A percentile compares a stretch with the other conserved stretches of the same genome.
phyloP scores from a whole-genome alignment of 2,329 filamentous ascomycete species.

The Emmonsiellopsis sp. region DNA sequence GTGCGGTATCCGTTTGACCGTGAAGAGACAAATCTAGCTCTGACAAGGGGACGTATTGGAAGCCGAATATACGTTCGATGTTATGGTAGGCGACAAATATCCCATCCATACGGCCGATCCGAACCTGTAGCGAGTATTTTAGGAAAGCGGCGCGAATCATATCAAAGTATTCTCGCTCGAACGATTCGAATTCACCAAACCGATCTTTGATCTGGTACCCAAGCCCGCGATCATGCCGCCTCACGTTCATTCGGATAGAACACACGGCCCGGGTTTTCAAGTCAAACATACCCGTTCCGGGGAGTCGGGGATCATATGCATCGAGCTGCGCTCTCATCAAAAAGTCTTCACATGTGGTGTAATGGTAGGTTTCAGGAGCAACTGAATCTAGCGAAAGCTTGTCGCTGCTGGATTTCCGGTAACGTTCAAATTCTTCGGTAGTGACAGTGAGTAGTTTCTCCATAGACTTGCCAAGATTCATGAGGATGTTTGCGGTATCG shows the following conservation, averaged over 20 bases:
- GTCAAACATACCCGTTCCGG: conserved; percentile 90
- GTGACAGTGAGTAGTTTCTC: conserved; percentile 86
- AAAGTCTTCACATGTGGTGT: conserved; percentile 76
- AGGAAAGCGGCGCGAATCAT: conserved; percentile 92
- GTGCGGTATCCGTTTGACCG: conserved; percentile 53
- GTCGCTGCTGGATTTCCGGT: conserved; percentile 59
- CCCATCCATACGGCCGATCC: conserved; percentile 96
- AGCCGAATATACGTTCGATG: conserved; percentile 88
- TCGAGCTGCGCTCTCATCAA: conserved; percentile 94
- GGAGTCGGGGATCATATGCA: conserved; percentile 74
- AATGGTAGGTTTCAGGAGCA: conserved; percentile 74
- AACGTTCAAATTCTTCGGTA: conserved; percentile 76
- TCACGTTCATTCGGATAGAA: conserved; percentile 78
- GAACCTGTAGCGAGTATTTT: conserved; percentile 93
- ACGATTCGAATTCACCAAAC: conserved; percentile 78
- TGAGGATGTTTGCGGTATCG: conserved; percentile 75
- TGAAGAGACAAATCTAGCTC: conserved; percentile 94
- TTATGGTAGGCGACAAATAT: conserved; percentile 98
- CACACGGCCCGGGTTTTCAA: conserved; percentile 90
- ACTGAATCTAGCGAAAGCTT: conserved; percentile 59
- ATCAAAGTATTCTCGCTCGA: conserved; percentile 90
- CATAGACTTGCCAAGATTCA: conserved; percentile 89
- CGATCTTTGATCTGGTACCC: conserved; percentile 78
- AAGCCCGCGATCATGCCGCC: conserved; percentile 60
- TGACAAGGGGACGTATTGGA: conserved; percentile 78